Conservation (phyloP, 345 rosid species). For the Citrus inodora region DNA sequence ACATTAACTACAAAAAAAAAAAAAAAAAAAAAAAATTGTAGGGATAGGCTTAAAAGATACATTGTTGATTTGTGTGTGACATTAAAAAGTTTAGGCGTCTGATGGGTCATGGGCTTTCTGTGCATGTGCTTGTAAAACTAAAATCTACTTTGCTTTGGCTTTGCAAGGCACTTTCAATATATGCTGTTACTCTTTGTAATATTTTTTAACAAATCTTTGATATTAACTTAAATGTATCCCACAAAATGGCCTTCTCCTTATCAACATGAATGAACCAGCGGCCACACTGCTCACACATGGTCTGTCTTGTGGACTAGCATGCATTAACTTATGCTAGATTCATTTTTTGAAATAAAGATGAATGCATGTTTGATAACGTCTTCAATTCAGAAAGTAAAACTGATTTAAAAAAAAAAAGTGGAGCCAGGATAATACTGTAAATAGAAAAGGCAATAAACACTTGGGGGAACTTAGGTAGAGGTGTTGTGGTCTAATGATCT, state of each 20-base stretch:
- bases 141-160: no score
- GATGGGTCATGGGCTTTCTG: background rate
- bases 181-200: background rate
- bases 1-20: background rate
- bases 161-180: no score
- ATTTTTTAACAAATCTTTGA: no score
- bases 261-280: background rate
- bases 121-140: no score
- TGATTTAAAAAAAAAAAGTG: no score
- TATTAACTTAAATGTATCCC: background rate
- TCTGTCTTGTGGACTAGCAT: background rate
- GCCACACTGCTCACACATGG: conserved; percentile 2
- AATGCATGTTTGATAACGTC: background rate
- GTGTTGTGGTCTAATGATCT: background rate
- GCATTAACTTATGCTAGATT: background rate
- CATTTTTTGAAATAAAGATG: no score
- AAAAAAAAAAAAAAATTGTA: no score
- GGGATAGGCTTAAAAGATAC: background rate
- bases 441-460: background rate
- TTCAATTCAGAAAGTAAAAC: background rate
- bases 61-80: conserved; percentile 3
- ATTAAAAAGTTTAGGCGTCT: background rate
- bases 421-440: background rate
- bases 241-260: background rate
- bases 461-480: background rate